A percentile compares a stretch with the other conserved stretches of the same genome.
Conservation (phyloP, 139 green algal genomes). For the Chlorella sp. region DNA sequence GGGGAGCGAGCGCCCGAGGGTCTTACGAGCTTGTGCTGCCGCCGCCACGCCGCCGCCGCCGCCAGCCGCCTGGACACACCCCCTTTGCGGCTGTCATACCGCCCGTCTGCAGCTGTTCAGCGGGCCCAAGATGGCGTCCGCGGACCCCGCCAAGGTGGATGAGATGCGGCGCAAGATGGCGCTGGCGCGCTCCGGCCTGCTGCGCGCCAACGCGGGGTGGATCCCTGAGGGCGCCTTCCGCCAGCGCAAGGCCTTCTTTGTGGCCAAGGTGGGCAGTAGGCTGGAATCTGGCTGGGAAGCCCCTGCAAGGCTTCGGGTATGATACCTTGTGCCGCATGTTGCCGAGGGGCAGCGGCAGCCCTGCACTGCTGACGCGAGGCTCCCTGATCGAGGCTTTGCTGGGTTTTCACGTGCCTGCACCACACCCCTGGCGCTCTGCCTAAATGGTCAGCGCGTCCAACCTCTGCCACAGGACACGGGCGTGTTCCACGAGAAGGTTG, state of each 20-base stretch:
- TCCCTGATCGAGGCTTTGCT: too few species aligned
- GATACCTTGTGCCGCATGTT: too few species aligned
- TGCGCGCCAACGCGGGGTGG: constrained; percentile 54
- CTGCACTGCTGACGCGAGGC: too few species aligned
- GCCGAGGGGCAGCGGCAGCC: too few species aligned
- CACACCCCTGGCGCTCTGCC: not conserved
- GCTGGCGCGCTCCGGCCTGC: constrained; percentile 56
- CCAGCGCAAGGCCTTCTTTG: constrained; percentile 77
- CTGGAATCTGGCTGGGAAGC: too few species aligned
- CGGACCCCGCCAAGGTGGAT: constrained; percentile 27
- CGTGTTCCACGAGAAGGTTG: constrained; percentile 67
- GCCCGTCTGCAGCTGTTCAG: constrained; percentile 2
- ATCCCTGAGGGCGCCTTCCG: constrained; percentile 62
- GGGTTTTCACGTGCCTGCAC: not conserved
- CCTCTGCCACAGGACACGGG: constrained; percentile 67
- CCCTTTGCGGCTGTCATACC: not conserved
- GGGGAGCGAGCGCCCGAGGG: too few species aligned
- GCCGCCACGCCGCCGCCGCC: not conserved
- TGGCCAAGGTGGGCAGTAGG: constrained; percentile 60
- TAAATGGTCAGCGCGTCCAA: too few species aligned
- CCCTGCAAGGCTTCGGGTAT: too few species aligned
- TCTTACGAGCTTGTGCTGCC: not conserved
- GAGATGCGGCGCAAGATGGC: constrained; percentile 74
- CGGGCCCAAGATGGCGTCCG: not conserved
- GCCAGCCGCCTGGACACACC: not conserved